Evolutionary conservation across 2,329 filamentous ascomycete species (phyloP).

Genomic region (Fusarium torulosum): DNA sequence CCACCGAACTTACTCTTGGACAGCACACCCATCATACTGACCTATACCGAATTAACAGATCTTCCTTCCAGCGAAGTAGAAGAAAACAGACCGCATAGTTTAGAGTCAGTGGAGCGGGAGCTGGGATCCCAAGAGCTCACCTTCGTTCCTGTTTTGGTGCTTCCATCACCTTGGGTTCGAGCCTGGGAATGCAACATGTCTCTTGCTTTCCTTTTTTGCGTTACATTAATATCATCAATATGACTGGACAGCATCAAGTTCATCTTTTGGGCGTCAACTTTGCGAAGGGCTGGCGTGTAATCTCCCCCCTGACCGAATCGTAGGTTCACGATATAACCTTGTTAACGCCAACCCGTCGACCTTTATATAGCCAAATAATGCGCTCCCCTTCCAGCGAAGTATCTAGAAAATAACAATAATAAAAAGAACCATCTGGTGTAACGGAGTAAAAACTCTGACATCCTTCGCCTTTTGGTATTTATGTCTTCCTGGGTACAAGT

Average conservation of each 20-base stretch:
- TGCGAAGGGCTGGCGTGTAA: background rate
- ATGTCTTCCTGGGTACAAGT: background rate
- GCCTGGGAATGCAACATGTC: background rate
- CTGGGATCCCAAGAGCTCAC: no score
- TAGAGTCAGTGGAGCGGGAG: no score
- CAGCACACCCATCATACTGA: background rate
- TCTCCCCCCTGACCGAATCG: background rate
- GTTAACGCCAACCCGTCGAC: background rate
- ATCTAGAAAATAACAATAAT: background rate
- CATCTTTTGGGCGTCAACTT: background rate
- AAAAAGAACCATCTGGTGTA: background rate
- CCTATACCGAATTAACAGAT: background rate
- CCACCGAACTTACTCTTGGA: background rate
- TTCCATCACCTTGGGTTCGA: background rate
- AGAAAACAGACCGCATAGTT: no score
- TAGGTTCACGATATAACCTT: background rate
- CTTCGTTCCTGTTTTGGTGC: background rate
- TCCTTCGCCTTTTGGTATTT: background rate
- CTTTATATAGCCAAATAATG: conserved; percentile 1
- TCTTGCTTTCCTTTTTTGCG: background rate
- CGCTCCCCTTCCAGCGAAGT: background rate
- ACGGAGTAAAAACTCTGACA: background rate
- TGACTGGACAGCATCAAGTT: no score
- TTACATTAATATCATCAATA: no score
- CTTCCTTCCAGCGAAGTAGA: no score